Base-by-base conservation (phyloP, 1,139 yeast genomes). In the Yamadazyma songkhlaensis region DNA sequence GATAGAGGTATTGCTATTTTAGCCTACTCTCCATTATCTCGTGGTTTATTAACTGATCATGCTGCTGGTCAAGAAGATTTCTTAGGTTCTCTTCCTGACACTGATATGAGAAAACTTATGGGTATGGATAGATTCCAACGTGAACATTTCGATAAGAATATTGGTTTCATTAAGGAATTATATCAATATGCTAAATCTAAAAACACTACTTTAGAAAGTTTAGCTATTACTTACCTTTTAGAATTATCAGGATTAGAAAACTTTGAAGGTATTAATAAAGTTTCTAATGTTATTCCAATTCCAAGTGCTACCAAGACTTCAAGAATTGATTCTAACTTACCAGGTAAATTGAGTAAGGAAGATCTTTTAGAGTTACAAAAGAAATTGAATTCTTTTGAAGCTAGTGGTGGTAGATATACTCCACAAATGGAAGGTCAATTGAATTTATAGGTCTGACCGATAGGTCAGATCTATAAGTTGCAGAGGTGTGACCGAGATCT, bases 11-110 rank as follows among this genome's bases (percentile, higher is more conserved):
- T 86, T 39, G 82, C 90, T 6, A 64, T 85, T 26, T 62, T 84
- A 43, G 85, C 89, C 25, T 86, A 87, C 60, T 81, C 94, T 21
- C 95, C 95, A 31, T 67, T 87, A 43, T 81, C 87, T 10, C 69
- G 84, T 49, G 95, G 96, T 0, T 60, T 79, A 41, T 69, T 87
- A 41, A 80, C 92, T 7, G 92, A 90, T 40, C 46, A 46, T 35
- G 53, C 64, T 12, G 72, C 78, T 40, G 74, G 63, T 31, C 55
- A 70, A 8, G 62, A 63, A 3, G 42, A 45, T 32, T 45, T 35
- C 25, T 29, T 46, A n/a, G 31, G 28, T 8, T 26, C 38, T 24
- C 12, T 44, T 14, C 17, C 28, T 12, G 41, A 37, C 20, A 25
- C 30, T 8, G 94, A 84, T 53, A 42, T 77, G 40, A 71, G 88